Conservation (phyloP, 2,329 filamentous ascomycete genomes). For the Chalara sp. region DNA sequence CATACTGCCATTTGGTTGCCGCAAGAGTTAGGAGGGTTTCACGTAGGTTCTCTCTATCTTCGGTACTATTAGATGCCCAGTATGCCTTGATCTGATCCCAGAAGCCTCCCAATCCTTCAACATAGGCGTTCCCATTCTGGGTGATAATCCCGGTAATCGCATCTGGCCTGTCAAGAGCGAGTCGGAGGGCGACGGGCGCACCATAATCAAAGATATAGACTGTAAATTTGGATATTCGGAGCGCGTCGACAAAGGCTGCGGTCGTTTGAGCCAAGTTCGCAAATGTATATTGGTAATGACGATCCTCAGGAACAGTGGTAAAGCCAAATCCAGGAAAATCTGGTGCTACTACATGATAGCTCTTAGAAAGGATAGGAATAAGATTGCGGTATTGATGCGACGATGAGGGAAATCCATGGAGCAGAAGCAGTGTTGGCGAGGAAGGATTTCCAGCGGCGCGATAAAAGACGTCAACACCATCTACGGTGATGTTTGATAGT, state of each 20-base stretch:
- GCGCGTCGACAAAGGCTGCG: constrained; percentile 39
- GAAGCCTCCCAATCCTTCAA: constrained; percentile 41
- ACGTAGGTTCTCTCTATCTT: constrained; percentile 9
- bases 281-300: constrained; percentile 50
- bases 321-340: constrained; percentile 56
- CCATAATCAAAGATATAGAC: constrained; percentile 60
- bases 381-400: constrained; percentile 38
- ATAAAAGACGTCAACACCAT: constrained; percentile 36
- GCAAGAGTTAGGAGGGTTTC: constrained; percentile 13
- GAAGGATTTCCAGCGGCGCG: constrained; percentile 27
- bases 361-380: constrained; percentile 33
- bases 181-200: constrained; percentile 45
- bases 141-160: constrained; percentile 45
- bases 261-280: constrained; percentile 41
- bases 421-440: constrained; percentile 33
- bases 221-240: constrained; percentile 41
- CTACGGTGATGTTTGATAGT: constrained; percentile 16
- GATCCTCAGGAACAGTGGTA: constrained; percentile 38
- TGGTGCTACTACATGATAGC: constrained; percentile 43
- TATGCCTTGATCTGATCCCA: constrained; percentile 16
- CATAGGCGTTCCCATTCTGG: constrained; percentile 57
- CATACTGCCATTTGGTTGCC: constrained; percentile 19
- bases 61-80: constrained; percentile 11
- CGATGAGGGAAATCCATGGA: constrained; percentile 40
- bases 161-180: constrained; percentile 42